Evolutionary conservation across 495 filamentous ascomycete species (phyloP), one percentile per base, ranked within the genome.

Genomic region (Penicillium angulare): DNA sequence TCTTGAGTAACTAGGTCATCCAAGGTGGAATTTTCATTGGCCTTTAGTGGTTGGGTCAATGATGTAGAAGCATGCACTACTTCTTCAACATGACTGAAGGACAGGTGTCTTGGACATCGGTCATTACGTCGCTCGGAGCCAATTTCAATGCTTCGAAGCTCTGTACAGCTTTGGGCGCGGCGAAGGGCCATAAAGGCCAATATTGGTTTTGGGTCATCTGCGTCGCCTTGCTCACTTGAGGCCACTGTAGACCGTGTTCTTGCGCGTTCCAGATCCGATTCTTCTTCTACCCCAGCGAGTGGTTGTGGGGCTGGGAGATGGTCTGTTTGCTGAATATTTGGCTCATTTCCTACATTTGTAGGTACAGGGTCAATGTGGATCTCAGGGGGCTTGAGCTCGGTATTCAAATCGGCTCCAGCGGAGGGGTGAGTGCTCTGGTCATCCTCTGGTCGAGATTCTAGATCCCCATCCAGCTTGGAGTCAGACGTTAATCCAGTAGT

Each of bases 31-130:
- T 63, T 64, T 2, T 66, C 53, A 43, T 63, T 24, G 22, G 61
- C 68, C 7, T 52, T 52, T 7, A 76, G 52, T 34, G 68, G 58
- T 8, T 79, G 53, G 33, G 78, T 62, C 13, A 72, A 31, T 1
- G 59, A 74, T n/a, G 79, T 66, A 87, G 89, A 93, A 18, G 64
- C 70, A n/a, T 95, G 75, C 3, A 96, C 68, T 24, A 86, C 90
- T 51, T 95, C 90, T 66, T 95, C 89, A n/a, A 91, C 92, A 34
- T 83, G 78, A 53, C 86, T 88, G 63, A 97, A 97, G 4, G 90
- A 95, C 49, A 97, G 74, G 43, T 90, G 87, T 5, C 90, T 82
- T 0, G 91, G 83, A 79, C 84, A 95, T 10, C 75, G 63, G 7
- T 64, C 55, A 9, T 70, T 56, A 35, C 61, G 49, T 2, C 60